Evolutionary conservation across 2,329 filamentous ascomycete genomes (phyloP).

Genomic region (Ceratocystis papillata): DNA sequence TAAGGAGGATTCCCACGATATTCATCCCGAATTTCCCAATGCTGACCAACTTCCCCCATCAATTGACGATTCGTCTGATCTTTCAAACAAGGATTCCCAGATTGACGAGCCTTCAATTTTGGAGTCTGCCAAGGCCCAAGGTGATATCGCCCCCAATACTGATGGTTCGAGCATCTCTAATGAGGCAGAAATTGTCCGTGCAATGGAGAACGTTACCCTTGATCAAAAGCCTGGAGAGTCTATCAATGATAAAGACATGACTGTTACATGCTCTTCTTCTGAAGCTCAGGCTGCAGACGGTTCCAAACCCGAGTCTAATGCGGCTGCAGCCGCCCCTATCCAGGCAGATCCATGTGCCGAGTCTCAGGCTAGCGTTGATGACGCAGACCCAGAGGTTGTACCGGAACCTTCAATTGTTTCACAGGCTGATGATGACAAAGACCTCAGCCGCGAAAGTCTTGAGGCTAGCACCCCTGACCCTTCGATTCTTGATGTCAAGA

Average conservation of each 20-base stretch:
- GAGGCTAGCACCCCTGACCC: conserved; percentile 20
- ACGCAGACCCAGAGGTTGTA: conserved; percentile 20
- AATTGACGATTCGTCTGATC: conserved; percentile 15
- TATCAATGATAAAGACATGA: not conserved
- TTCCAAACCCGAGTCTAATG: too few relatives aligned
- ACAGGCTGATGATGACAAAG: conserved; percentile 23
- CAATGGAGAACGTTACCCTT: conserved; percentile 19
- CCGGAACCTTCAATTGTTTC: conserved; percentile 24
- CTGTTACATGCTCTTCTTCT: not conserved
- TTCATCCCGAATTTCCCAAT: conserved; percentile 31
- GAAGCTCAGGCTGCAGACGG: too few relatives aligned
- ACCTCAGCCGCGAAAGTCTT: conserved; percentile 21
- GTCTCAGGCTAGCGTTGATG: not conserved
- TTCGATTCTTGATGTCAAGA: conserved; percentile 23
- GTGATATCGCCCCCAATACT: not conserved
- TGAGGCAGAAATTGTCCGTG: conserved; percentile 18
- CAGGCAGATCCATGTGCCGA: not conserved
- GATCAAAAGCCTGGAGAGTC: not conserved
- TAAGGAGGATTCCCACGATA: conserved; percentile 43
- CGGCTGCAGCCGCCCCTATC: not conserved
- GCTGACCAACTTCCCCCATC: conserved; percentile 26
- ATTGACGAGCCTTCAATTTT: conserved; percentile 19
- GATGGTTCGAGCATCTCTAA: not conserved
- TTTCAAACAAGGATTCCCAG: conserved; percentile 17
- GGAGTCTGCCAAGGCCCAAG: not conserved